Conservation (phyloP, 768 basidiomycete genomes). For the Lentinula sp. region DNA sequence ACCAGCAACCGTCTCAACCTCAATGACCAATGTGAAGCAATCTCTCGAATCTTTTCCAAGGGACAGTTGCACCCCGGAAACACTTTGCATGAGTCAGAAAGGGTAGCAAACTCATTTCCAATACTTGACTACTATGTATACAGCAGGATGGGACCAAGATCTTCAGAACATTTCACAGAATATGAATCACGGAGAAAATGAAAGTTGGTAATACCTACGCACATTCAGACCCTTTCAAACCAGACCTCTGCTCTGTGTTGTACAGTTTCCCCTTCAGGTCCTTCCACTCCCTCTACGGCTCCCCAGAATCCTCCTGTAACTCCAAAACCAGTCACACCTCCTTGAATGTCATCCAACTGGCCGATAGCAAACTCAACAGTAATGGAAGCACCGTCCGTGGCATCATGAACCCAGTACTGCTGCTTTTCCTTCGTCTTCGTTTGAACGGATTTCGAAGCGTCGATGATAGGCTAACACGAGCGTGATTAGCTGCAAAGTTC, state of each 20-base stretch:
- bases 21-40: no score
- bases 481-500: no score
- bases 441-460: background rate
- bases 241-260: constrained; percentile 11
- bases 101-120: no score
- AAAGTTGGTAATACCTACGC: no score
- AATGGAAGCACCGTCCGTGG: constrained; percentile 6
- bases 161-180: background rate
- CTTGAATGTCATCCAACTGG: background rate
- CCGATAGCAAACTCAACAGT: constrained; percentile 13
- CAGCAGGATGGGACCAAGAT: background rate
- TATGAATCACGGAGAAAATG: no score
- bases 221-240: constrained; percentile 3
- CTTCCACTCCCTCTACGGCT: constrained; percentile 6
- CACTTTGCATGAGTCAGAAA: no score
- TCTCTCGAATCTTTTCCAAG: no score
- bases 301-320: constrained; percentile 14
- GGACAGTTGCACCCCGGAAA: no score
- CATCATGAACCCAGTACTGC: constrained; percentile 15
- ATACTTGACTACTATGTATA: no score
- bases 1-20: no score
- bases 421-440: background rate
- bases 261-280: constrained; percentile 6
- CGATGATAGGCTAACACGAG: background rate
- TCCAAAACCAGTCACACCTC: constrained; percentile 13